These are phyloP conservation scores for Acidomyces sp. DNA, from an alignment of 495 filamentous ascomycete genomes.

Conservation along the genomic window DNA sequence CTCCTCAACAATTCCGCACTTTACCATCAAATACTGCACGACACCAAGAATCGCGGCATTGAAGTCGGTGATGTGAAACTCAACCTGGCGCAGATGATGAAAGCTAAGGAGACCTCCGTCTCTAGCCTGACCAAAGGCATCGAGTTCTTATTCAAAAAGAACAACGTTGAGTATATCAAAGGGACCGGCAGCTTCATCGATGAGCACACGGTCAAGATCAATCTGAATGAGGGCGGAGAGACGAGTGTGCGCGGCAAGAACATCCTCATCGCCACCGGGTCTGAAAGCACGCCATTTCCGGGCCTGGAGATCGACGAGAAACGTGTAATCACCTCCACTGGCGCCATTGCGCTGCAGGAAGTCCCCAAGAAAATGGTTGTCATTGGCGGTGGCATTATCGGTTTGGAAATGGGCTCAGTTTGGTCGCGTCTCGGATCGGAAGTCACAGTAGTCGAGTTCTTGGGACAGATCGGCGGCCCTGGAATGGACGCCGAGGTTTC, in stretches of 20 bases:
- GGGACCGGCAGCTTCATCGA: conserved; percentile 76
- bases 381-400: conserved; percentile 97
- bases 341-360: conserved; percentile 74
- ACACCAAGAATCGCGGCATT: conserved; percentile 94
- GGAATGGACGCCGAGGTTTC: conserved; percentile 94
- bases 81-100: conserved; percentile 91
- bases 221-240: conserved; percentile 82
- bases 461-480: conserved; percentile 90
- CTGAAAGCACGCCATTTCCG: conserved; percentile 89
- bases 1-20: conserved; percentile 99
- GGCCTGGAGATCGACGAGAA: conserved; percentile 94
- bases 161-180: conserved; percentile 92
- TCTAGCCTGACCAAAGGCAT: conserved; percentile 86
- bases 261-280: conserved; percentile 92
- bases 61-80: conserved; percentile 92
- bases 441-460: conserved; percentile 93
- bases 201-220: conserved; percentile 83
- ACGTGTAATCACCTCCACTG: conserved; percentile 90
- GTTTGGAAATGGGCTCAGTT: conserved; percentile 95
- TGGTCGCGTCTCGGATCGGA: conserved; percentile 88
- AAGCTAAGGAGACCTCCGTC: conserved; percentile 90
- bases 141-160: conserved; percentile 97
- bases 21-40: conserved; percentile 94
- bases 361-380: conserved; percentile 96
- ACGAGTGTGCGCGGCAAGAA: conserved; percentile 77